Evolutionary conservation across 352 stramenopile genomes (phyloP).

Genomic region (Globisporangium iwayamae): DNA sequence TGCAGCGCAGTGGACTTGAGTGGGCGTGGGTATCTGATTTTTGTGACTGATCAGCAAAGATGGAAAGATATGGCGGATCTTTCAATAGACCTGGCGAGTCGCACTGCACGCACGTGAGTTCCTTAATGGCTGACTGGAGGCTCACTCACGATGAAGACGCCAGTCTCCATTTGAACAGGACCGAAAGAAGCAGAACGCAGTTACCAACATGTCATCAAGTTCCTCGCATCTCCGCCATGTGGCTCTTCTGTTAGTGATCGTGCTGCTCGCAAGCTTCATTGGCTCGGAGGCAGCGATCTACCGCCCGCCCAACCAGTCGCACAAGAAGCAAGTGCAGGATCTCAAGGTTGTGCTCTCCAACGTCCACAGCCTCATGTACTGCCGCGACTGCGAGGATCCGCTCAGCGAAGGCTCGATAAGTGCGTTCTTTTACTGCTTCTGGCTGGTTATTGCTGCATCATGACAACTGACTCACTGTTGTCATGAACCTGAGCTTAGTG

Average conservation of each 20-base stretch:
- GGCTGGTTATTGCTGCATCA: background rate
- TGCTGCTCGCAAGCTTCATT: background rate
- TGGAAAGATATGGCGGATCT: background rate
- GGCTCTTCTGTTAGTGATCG: background rate
- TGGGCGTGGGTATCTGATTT: background rate
- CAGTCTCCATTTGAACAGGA: background rate
- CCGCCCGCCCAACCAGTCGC: background rate
- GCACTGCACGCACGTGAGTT: too few relatives aligned
- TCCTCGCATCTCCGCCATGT: background rate
- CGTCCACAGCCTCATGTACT: conserved; percentile 25
- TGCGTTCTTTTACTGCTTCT: background rate
- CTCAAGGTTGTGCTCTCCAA: conserved; percentile 19
- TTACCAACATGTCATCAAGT: background rate
- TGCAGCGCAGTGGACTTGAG: background rate
- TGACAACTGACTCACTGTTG: background rate
- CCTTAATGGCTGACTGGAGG: too few relatives aligned
- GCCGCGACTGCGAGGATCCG: conserved; percentile 20
- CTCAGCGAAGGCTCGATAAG: conserved; percentile 18
- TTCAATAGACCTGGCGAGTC: too few relatives aligned
- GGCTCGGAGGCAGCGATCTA: background rate
- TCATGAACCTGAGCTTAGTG: background rate
- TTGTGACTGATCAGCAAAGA: background rate
- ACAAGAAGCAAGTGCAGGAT: conserved; percentile 1
- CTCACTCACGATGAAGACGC: background rate
- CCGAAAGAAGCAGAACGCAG: background rate